These are phyloP conservation scores for Adiantum capillusveneris DNA, from an alignment of 75 land plant species.

Conservation along the genomic window DNA sequence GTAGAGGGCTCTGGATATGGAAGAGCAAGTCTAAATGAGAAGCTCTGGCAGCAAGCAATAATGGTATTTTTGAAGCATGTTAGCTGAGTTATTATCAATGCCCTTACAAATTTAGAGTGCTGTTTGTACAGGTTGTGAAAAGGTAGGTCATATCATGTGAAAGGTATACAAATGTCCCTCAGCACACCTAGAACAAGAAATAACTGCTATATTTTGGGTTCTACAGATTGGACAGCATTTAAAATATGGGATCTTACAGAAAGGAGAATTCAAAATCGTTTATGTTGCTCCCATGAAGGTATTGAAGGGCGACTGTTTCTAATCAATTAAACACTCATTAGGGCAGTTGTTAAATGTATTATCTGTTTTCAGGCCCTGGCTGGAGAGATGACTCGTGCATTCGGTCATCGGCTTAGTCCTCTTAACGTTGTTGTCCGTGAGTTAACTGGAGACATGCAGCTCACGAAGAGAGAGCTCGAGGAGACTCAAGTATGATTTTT, in stretches of 20 bases:
- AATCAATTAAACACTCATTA: background rate
- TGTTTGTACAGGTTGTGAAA: no score
- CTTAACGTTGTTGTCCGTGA: constrained; percentile 82
- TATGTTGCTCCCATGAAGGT: constrained; percentile 99
- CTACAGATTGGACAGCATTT: constrained; percentile 90
- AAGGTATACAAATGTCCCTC: no score
- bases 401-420: constrained; percentile 76
- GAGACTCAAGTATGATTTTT: constrained; percentile 71
- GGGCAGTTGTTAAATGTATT: background rate
- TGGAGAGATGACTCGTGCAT: constrained; percentile 86
- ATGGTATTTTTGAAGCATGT: no score
- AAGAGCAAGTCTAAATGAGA: no score
- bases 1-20: no score
- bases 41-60: no score
- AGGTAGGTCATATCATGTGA: no score
- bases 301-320: background rate
- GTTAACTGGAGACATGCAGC: constrained; percentile 99
- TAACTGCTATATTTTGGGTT: no score
- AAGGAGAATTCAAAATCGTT: constrained; percentile 91
- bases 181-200: no score
- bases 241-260: constrained; percentile 83
- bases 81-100: no score
- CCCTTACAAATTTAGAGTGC: no score
- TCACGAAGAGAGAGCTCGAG: constrained; percentile 88
- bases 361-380: constrained; percentile 73